phyloP scores from a whole-genome alignment of 768 basidiomycete species.

The Lactifluus subvellereus region DNA sequence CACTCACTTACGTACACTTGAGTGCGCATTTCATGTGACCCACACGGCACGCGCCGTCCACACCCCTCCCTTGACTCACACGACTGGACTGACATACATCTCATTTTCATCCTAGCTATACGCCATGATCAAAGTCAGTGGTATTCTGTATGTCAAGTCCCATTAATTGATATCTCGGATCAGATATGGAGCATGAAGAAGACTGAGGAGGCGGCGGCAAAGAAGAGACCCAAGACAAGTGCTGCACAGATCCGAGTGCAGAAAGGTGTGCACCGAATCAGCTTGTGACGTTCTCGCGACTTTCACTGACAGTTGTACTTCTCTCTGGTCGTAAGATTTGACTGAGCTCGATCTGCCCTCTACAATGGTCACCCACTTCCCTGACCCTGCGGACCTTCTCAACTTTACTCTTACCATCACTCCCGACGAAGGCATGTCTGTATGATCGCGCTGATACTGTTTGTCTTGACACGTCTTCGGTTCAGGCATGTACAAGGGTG shows the following conservation, averaged over 20 bases:
- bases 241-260: slow-evolving; percentile 99
- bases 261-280: slow-evolving; percentile 61
- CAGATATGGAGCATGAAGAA: slow-evolving; percentile 99
- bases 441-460: neutral
- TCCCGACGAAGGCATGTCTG: slow-evolving; percentile 81
- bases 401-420: slow-evolving; percentile 94
- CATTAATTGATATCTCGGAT: slow-evolving; percentile 14
- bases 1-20: neutral
- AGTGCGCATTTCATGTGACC: neutral
- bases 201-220: slow-evolving; percentile 93
- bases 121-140: slow-evolving; percentile 43
- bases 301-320: neutral
- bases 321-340: slow-evolving; percentile 51
- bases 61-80: slow-evolving; percentile 10
- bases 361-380: slow-evolving; percentile 94
- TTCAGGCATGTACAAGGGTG: slow-evolving; percentile 97
- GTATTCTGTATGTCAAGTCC: neutral
- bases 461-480: slow-evolving; percentile 1
- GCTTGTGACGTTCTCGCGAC: neutral
- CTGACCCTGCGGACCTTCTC: slow-evolving; percentile 89
- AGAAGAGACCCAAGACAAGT: slow-evolving; percentile 97
- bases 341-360: slow-evolving; percentile 94
- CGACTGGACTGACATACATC: neutral
- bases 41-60: neutral
- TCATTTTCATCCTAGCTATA: neutral